These are phyloP conservation scores for Flaveria floridana DNA, from an alignment of 140 eudicot genomes.

Conservation along the genomic window DNA sequence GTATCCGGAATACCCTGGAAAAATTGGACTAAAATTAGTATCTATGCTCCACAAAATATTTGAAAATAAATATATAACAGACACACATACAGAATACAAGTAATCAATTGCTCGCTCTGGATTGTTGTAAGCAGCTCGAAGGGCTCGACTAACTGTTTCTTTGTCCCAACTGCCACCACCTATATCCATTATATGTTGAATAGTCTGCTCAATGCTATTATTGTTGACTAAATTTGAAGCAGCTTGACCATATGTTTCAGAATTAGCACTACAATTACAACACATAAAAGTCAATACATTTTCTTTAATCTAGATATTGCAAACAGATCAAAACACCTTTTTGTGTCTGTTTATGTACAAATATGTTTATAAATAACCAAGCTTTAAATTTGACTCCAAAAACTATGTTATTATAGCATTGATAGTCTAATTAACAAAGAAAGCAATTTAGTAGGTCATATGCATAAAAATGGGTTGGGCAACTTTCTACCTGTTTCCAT, in stretches of 20 bases:
- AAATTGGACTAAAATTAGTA: constrained; percentile 6
- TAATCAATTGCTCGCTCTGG: constrained; percentile 96
- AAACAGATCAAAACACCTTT: neutral
- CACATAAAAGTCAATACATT: neutral
- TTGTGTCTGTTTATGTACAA: neutral
- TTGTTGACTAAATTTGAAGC: constrained; percentile 68
- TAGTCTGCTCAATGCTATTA: constrained; percentile 63
- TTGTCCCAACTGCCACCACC: constrained; percentile 98
- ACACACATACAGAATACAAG: constrained; percentile 66
- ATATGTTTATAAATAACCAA: neutral
- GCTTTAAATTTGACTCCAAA: neutral
- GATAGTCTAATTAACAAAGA: neutral
- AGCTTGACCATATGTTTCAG: constrained; percentile 63
- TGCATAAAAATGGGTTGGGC: neutral
- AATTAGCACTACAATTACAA: constrained; percentile 45
- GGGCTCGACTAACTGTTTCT: constrained; percentile 88
- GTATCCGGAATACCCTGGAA: constrained; percentile 85
- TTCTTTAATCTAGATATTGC: neutral
- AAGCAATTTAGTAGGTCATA: neutral
- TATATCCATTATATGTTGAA: constrained; percentile 84
- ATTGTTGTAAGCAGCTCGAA: constrained; percentile 95
- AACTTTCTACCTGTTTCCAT: neutral
- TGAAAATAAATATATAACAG: neutral
- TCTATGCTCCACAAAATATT: neutral
- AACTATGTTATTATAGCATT: neutral